Conservation (phyloP, 345 rosid species). For the Linum tenue region DNA sequence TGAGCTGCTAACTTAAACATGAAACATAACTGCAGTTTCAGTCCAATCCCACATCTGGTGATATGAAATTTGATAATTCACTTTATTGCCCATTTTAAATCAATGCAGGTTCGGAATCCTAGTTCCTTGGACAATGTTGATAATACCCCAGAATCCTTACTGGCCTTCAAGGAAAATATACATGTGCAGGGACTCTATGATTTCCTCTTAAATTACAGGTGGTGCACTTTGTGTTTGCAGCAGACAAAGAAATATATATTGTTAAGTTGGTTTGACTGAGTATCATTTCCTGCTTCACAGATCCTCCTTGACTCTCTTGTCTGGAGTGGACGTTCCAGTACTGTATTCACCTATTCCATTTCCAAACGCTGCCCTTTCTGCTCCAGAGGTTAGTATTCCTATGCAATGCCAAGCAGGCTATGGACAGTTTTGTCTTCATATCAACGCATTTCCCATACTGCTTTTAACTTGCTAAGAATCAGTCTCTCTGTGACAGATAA, state of each 20-base stretch:
- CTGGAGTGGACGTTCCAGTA: conserved; percentile 65
- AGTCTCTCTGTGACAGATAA: conserved; percentile 46
- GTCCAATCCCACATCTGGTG: neutral
- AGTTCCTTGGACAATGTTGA: conserved; percentile 57
- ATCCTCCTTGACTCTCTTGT: conserved; percentile 56
- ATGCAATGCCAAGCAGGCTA: neutral
- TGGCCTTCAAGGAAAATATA: conserved; percentile 57
- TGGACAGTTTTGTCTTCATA: neutral
- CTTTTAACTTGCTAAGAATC: conserved; percentile 2
- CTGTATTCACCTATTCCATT: conserved; percentile 74
- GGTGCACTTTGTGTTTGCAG: conserved; percentile 1
- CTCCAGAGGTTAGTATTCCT: conserved; percentile 62
- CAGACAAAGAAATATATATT: neutral
- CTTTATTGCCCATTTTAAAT: neutral
- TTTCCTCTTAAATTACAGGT: conserved; percentile 84
- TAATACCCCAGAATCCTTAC: conserved; percentile 73
- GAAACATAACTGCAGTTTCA: neutral
- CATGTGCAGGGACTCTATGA: conserved; percentile 74
- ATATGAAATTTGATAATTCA: neutral
- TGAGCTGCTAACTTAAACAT: neutral
- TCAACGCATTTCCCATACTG: neutral
- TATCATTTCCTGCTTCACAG: conserved; percentile 30
- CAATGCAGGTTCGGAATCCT: conserved; percentile 52
- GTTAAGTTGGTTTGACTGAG: neutral
- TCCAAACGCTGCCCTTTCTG: conserved; percentile 69